These are phyloP conservation scores for Cutaneotrichosporon cyanovorans DNA, from an alignment of 1,284 basidiomycete species.

Conservation along the genomic window DNA sequence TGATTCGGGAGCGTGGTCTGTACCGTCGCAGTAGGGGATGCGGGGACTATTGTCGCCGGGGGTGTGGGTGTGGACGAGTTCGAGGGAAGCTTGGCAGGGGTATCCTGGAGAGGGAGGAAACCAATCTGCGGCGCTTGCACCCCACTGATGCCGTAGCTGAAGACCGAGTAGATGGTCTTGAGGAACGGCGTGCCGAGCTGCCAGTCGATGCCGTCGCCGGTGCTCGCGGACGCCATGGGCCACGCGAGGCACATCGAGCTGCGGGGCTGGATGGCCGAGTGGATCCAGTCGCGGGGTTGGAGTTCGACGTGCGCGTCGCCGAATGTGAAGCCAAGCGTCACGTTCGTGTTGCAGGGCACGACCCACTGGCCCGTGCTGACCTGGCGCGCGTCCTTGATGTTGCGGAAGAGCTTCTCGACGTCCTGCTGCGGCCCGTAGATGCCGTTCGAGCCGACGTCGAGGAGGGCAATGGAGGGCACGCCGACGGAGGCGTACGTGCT, in stretches of 20 bases:
- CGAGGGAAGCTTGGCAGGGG: not conserved
- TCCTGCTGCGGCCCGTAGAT: slow-evolving; percentile 75
- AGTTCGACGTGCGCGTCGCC: slow-evolving; percentile 58
- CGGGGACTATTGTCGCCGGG: slow-evolving; percentile 2
- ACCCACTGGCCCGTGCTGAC: slow-evolving; percentile 68
- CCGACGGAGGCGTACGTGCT: slow-evolving; percentile 60
- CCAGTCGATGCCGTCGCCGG: slow-evolving; percentile 75
- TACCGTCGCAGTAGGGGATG: slow-evolving; percentile 48
- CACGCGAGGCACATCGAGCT: slow-evolving; percentile 70
- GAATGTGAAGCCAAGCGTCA: slow-evolving; percentile 64
- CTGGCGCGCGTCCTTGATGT: slow-evolving; percentile 61
- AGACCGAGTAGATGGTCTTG: slow-evolving; percentile 72
- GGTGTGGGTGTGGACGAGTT: slow-evolving; percentile 1
- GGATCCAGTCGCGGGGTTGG: slow-evolving; percentile 73
- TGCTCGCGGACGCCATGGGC: slow-evolving; percentile 63
- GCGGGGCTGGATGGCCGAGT: slow-evolving; percentile 58
- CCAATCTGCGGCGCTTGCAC: slow-evolving; percentile 38
- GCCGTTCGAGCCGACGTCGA: slow-evolving; percentile 71
- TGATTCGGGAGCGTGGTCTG: slow-evolving; percentile 68
- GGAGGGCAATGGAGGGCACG: slow-evolving; percentile 59
- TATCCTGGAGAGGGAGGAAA: slow-evolving; percentile 30
- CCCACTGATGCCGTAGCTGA: slow-evolving; percentile 43
- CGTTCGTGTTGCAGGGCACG: slow-evolving; percentile 64
- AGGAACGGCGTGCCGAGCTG: slow-evolving; percentile 76
- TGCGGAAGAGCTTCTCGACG: slow-evolving; percentile 59